Evolutionary conservation across 768 basidiomycete species (phyloP).

Genomic region (Podaxis pistillaris): DNA sequence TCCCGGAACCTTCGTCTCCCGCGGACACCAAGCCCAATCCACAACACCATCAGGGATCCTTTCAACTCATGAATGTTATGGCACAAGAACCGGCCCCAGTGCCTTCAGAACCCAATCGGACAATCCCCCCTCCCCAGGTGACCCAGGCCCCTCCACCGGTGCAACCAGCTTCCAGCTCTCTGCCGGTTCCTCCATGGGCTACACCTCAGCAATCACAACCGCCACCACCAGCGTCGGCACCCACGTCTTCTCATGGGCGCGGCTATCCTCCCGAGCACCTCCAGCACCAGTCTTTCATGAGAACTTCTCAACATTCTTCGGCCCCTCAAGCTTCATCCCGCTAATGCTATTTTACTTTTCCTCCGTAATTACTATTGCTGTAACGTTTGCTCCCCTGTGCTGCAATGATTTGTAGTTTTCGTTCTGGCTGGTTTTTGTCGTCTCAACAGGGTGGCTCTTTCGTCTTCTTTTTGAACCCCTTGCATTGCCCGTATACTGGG

Average conservation of each 20-base stretch:
- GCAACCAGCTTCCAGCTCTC: not conserved
- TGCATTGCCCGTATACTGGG: not conserved
- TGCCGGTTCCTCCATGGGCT: slow-evolving; percentile 12
- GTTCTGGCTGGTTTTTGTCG: not conserved
- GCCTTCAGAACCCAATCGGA: slow-evolving; percentile 16
- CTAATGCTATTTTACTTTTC: not conserved
- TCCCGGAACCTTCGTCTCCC: slow-evolving; percentile 28
- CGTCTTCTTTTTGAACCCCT: not conserved
- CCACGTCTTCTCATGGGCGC: slow-evolving; percentile 22
- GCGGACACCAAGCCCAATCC: slow-evolving; percentile 23
- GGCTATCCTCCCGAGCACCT: slow-evolving; percentile 29
- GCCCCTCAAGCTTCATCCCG: slow-evolving; percentile 8
- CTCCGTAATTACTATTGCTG: slow-evolving; percentile 24
- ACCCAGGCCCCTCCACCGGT: slow-evolving; percentile 6
- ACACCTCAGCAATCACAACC: slow-evolving; percentile 15
- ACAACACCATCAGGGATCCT: slow-evolving; percentile 54
- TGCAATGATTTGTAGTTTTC: slow-evolving; percentile 4
- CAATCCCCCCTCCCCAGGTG: slow-evolving; percentile 9
- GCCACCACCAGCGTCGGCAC: slow-evolving; percentile 15
- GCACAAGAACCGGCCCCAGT: slow-evolving; percentile 22
- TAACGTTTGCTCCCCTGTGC: slow-evolving; percentile 2
- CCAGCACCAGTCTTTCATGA: slow-evolving; percentile 47
- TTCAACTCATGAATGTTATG: slow-evolving; percentile 48
- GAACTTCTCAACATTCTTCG: slow-evolving; percentile 35
- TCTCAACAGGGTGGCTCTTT: not conserved